phyloP scores from a whole-genome alignment of 108 stramenopile species.

The Parmales sp. region DNA sequence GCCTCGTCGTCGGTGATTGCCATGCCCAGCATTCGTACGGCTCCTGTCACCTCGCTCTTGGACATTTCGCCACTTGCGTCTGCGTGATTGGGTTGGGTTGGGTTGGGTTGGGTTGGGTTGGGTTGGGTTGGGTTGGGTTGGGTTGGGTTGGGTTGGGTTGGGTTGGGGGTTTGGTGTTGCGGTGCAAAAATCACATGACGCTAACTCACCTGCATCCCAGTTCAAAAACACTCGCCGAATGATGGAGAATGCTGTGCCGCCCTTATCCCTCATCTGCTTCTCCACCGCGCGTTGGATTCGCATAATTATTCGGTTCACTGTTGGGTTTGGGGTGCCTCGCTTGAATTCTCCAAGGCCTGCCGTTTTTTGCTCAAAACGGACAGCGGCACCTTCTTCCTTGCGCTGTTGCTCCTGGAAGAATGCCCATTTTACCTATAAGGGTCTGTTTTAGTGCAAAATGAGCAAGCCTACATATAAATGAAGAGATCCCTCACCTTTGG shows the following conservation, averaged over 20 bases:
- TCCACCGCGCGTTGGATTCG: conserved; percentile 14
- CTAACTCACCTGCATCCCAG: no score
- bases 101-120: no score
- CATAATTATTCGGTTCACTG: conserved; percentile 13
- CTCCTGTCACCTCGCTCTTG: conserved; percentile 13
- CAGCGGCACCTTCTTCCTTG: conserved; percentile 12
- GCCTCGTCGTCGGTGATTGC: conserved; percentile 10
- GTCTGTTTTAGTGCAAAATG: no score
- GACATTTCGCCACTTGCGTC: conserved; percentile 13
- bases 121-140: no score
- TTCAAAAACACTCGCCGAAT: conserved; percentile 7
- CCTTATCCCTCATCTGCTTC: conserved; percentile 14
- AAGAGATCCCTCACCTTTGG: no score
- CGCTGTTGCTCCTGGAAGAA: conserved; percentile 25
- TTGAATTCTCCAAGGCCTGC: background rate
- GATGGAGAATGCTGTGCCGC: conserved; percentile 16
- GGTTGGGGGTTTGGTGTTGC: no score
- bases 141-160: no score
- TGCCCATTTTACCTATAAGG: conserved; percentile 17
- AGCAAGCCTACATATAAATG: no score
- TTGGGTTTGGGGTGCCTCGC: background rate
- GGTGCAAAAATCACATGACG: no score
- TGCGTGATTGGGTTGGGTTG: no score
- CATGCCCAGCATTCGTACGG: conserved; percentile 15
- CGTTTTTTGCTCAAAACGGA: conserved; percentile 17